A percentile compares a stretch with the other conserved stretches of the same genome.
Conservation (phyloP, 148 eudicot genomes). For the Dianthus caryophyllus region DNA sequence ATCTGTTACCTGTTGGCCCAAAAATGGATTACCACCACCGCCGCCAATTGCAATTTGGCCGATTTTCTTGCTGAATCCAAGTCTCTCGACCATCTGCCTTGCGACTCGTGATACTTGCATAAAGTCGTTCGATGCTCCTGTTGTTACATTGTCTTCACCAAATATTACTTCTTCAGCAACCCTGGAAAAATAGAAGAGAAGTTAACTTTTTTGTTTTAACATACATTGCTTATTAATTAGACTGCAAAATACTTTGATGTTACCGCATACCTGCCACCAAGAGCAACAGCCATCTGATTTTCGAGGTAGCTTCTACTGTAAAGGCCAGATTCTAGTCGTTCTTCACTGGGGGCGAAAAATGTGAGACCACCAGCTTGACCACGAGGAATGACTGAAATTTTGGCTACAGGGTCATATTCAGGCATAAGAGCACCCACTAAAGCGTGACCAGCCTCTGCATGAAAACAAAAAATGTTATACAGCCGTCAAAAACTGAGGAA, state of each 20-base stretch:
- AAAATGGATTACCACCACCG: conserved; percentile 90
- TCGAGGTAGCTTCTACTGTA: conserved; percentile 96
- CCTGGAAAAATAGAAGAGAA: conserved; percentile 35
- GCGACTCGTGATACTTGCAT: conserved; percentile 99
- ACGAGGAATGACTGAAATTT: conserved; percentile 97
- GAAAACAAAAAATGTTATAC: not conserved
- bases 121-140: conserved; percentile 98
- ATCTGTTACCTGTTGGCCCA: conserved; percentile 76
- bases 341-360: conserved; percentile 98
- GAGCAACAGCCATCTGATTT: conserved; percentile 99
- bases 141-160: conserved; percentile 91
- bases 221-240: not conserved
- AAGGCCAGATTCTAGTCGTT: conserved; percentile 93
- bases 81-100: conserved; percentile 98
- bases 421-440: conserved; percentile 99
- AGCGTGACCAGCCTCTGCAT: conserved; percentile 98
- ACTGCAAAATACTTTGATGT: not conserved
- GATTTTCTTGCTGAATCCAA: conserved; percentile 98
- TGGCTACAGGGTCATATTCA: conserved; percentile 96
- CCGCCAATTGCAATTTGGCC: conserved; percentile 96
- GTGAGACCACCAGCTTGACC: conserved; percentile 99
- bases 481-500: conserved; percentile 1
- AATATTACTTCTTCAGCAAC: conserved; percentile 98
- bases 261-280: conserved; percentile 82
- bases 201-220: not conserved